Base-by-base conservation (phyloP, 2,329 filamentous ascomycete species). In the Sclerotiophoma versabilis region DNA sequence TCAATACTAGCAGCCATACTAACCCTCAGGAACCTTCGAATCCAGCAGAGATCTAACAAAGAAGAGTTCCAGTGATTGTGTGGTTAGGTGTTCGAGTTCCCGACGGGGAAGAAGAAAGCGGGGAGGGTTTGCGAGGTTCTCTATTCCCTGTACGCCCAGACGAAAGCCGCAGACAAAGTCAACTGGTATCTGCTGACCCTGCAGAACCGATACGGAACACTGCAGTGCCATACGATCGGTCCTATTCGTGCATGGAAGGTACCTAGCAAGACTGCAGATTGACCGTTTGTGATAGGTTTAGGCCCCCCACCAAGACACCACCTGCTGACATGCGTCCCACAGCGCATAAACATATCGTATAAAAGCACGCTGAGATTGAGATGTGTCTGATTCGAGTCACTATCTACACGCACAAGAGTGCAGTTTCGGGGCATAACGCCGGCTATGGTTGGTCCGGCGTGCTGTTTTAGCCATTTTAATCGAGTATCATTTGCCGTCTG, bases 311-410 rank as follows among this genome's bases (percentile, higher is more conserved):
- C 34, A 39, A 47, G 41, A 22, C 39, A 25, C 49, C 34, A 45
- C 26, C 37, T 53, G 49, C 49, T 53, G 49, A 53, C 43, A 48
- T 43, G 49, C 43, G 30, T 48, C 36, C 19, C 43, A 53, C 43
- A 43, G 30, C 30, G 20, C 37, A 43, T n/a, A 25, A 43, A 34
- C 12, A 20, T 25, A 11, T 47, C 19, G 48, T 39, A 27, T 45
- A 33, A n/a, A 39, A 38, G 39, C 36, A 30, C 14, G 10, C 4
- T 17, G 20, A 32, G 19, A 5, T 15, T 9, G 8, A 32, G 4
- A 30, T 25, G 8, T 3, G 3, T 30, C 22, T 27, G 2, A 25
- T 23, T 32, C 5, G 37, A 25, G n/a, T 34, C 23, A 12, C n/a
- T 14, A 11, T 25, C 11, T 7, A 33, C 19, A n/a, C n/a, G n/a